Conservation (phyloP, 345 rosid species). For the Gossypium mustelinum region DNA sequence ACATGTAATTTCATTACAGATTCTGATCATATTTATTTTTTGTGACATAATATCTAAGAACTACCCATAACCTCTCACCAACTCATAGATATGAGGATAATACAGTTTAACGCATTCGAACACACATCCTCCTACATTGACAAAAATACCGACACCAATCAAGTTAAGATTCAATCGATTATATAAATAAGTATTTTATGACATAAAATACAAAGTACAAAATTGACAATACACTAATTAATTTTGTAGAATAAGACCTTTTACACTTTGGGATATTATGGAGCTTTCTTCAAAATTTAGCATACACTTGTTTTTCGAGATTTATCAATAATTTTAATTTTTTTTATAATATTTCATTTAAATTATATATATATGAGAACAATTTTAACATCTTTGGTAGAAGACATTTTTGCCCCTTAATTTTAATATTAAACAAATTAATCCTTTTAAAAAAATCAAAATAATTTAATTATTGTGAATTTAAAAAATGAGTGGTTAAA, state of each 20-base stretch:
- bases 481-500: no score
- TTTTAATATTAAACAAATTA: no score
- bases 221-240: neutral
- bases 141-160: no score
- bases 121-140: rapidly evolving
- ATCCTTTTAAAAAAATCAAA: no score
- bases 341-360: neutral
- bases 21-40: no score
- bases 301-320: neutral
- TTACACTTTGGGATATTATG: neutral
- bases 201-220: neutral
- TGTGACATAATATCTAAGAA: no score
- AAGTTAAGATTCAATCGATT: no score
- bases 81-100: no score
- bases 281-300: slow-evolving; percentile 6
- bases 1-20: rapidly evolving
- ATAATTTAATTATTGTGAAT: no score
- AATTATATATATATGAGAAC: neutral
- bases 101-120: no score
- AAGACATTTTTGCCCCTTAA: no score
- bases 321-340: neutral
- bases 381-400: no score
- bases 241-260: neutral
- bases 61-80: rapidly evolving
- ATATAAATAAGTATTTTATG: neutral